Evolutionary conservation across 352 stramenopile species (phyloP).

Genomic region (Vaucheria bursata): DNA sequence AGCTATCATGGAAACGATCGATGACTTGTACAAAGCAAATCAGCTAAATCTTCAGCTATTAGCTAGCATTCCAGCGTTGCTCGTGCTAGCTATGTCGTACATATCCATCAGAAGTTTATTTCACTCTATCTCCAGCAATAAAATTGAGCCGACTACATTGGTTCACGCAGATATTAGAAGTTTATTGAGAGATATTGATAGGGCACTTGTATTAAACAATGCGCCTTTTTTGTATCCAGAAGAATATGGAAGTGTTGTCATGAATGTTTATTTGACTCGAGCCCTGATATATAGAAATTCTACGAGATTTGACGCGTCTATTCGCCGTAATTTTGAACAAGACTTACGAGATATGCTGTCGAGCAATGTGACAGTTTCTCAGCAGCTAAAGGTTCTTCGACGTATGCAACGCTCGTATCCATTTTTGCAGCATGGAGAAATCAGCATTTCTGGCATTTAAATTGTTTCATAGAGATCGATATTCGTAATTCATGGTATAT

Average conservation of each 20-base stretch:
- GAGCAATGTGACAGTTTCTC: slow-evolving; percentile 18
- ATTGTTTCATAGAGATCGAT: too few species aligned
- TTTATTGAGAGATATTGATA: slow-evolving; percentile 35
- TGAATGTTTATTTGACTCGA: slow-evolving; percentile 34
- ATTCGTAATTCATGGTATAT: too few species aligned
- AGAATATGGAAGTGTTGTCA: neutral
- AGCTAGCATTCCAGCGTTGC: slow-evolving; percentile 35
- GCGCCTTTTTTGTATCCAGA: neutral
- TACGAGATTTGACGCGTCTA: slow-evolving; percentile 25
- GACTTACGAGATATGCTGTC: slow-evolving; percentile 30
- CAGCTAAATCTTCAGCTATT: slow-evolving; percentile 51
- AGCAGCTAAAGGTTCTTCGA: slow-evolving; percentile 32
- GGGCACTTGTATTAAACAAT: slow-evolving; percentile 31
- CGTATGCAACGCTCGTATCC: slow-evolving; percentile 42
- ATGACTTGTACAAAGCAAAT: slow-evolving; percentile 53
- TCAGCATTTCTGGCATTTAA: too few species aligned
- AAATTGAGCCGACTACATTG: slow-evolving; percentile 24
- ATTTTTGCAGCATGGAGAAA: slow-evolving; percentile 32
- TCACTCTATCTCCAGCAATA: slow-evolving; percentile 13
- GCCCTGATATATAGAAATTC: slow-evolving; percentile 19
- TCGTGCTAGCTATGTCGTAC: slow-evolving; percentile 32
- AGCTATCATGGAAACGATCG: slow-evolving; percentile 51
- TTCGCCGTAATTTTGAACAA: slow-evolving; percentile 24
- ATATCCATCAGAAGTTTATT: slow-evolving; percentile 12
- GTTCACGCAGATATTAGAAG: slow-evolving; percentile 34